Percentiles rank a stretch among this genome's conserved stretches.
Conservation (phyloP, 805 yeast genomes). For the Yamadazyma philogaea region DNA sequence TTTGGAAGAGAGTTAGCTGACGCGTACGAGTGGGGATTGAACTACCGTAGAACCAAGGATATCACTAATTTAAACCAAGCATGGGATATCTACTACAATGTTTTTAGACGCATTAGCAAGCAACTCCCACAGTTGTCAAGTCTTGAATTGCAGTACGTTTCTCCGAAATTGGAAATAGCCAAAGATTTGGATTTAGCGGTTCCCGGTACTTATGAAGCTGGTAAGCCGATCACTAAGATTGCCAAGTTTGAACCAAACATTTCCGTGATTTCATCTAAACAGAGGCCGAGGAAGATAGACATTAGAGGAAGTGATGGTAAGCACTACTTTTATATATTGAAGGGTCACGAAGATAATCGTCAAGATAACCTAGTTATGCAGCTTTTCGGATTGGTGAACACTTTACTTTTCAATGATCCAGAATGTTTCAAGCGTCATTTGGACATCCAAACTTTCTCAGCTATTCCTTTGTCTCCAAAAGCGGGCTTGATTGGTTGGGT, state of each 20-base stretch:
- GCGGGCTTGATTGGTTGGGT: conserved; percentile 98
- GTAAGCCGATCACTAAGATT: conserved; percentile 73
- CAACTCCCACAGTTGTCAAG: conserved; percentile 85
- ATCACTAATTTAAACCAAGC: conserved; percentile 90
- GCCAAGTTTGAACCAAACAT: conserved; percentile 76
- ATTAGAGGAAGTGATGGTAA: conserved; percentile 90
- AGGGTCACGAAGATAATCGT: conserved; percentile 97
- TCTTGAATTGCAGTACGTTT: conserved; percentile 86
- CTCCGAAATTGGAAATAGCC: conserved; percentile 82
- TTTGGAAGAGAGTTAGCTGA: conserved; percentile 91
- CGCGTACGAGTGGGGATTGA: conserved; percentile 90
- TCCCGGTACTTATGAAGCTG: conserved; percentile 91
- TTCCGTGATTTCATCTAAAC: conserved; percentile 89
- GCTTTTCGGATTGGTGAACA: conserved; percentile 90
- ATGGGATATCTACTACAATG: conserved; percentile 94
- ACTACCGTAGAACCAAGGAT: conserved; percentile 81
- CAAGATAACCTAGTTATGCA: conserved; percentile 99
- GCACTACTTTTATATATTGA: conserved; percentile 74
- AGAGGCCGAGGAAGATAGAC: conserved; percentile 83
- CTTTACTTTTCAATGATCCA: conserved; percentile 81
- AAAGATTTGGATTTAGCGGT: conserved; percentile 80
- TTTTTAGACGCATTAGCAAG: conserved; percentile 85
- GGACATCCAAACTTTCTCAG: conserved; percentile 88
- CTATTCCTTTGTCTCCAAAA: conserved; percentile 93
- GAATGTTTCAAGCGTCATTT: conserved; percentile 95